Evolutionary conservation across 1,284 basidiomycete genomes (phyloP), one percentile per base, ranked within the genome.

Genomic region (Cystobasidium pallidum): DNA sequence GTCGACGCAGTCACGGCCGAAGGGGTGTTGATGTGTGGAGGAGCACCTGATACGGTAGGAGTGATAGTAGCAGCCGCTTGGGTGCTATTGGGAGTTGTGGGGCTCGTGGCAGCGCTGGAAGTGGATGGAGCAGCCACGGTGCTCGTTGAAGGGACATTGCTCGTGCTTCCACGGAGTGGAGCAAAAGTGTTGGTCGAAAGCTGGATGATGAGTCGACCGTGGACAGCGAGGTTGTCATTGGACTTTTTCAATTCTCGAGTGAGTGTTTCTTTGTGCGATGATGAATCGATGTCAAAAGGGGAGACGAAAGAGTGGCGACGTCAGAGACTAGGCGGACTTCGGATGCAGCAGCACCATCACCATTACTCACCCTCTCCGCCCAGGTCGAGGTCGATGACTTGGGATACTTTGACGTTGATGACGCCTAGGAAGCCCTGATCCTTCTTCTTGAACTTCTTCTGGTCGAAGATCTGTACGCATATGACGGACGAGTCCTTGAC

Each of bases 361-460:
- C n/a, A n/a, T 19, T 45, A 82, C 89, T 79, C 79, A 91, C 92
- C 91, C 82, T 94, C 92, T 17, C 91, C 91, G 66, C 91, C 93
- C 19, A 93, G 82, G 75, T 92, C 91, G 47, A 95, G 85, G 80
- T 95, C 93, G 64, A 96, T 84, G n/a, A 91, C 89, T 81, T 94
- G 91, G 75, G 89, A 87, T 73, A 96, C 91, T 75, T 88, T 87
- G 78, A 97, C 86, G 80, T 95, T 95, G 79, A 96, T 92, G 32
- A 94, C 92, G 66, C 93, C 93, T 58, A 97, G 84, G 82, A 96
- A 96, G 3, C 93, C 93, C 80, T 96, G 93, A 81, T 96, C 92
- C 81, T 89, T 89, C 82, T 91, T 86, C 84, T 95, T 96, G 84
- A 96, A 96, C 83, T 95, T 96, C 81, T 92, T 89, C 83, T 96